Evolutionary conservation across 495 filamentous ascomycete genomes (phyloP), one percentile per base, ranked within the genome.

Genomic region (Xylaria cubensis): DNA sequence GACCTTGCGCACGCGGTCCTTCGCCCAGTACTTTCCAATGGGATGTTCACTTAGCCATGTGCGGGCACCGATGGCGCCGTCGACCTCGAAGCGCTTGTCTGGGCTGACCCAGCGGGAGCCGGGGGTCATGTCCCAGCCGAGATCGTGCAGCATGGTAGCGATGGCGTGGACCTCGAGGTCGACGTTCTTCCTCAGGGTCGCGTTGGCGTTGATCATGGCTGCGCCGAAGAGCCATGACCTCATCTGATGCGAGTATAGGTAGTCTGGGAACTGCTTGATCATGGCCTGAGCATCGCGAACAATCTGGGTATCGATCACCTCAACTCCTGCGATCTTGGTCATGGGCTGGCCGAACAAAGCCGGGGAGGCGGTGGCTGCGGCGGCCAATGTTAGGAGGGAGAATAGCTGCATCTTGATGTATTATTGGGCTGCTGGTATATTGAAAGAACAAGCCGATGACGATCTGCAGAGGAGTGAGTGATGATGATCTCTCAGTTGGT

Each of bases 51-150:
- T 82, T 19, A 97, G 79, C 51, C 92, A 84, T 61, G 87, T 91
- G 5, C 94, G 93, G 75, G 96, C 94, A 7, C 95, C 95, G 3
- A 97, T 93, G 3, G 93, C 95, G 4, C 94, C 95, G 44, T 93
- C 82, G 44, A 85, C 79, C 73, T 85, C 83, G 71, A 84, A 85
- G 32, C 79, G 75, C 42, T 78, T 79, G 64, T 81, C 79, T 8
- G 44, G 19, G 64, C 71, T 80, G 65, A 81, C 71, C 63, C 74
- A 69, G 59, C 76, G 71, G 12, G 75, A 78, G 68, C 72, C 74
- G 0, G 74, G 74, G 34, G 72, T 70, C 69, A 70, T 74, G 62
- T 76, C 67, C 53, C 56, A 67, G 55, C 79, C 80, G 21, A 82
- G 75, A 67, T 82, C 78, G 66, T 80, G 81, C 55, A 83, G 76